phyloP scores from a whole-genome alignment of 2,329 filamentous ascomycete genomes.

The Epichloe scottii region DNA sequence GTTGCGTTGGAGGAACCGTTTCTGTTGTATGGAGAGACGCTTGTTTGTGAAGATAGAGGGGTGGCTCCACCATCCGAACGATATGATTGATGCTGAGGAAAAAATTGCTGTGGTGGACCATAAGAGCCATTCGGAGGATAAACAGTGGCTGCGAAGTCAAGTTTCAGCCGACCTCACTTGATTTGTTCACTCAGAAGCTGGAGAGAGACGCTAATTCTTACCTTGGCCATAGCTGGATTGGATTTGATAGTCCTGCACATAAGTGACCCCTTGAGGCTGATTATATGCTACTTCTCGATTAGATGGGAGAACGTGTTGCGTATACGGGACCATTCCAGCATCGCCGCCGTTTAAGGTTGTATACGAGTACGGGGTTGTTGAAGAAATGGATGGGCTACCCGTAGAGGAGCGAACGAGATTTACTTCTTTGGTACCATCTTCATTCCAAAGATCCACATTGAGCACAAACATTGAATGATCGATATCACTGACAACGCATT shows the following conservation, averaged over 20 bases:
- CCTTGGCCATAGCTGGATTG: constrained; percentile 21
- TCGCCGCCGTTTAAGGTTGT: constrained; percentile 31
- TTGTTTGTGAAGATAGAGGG: constrained; percentile 16
- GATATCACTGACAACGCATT: constrained; percentile 18
- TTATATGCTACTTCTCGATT: constrained; percentile 24
- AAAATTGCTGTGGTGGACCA: constrained; percentile 25
- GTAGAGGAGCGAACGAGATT: constrained; percentile 53
- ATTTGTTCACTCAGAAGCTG: not conserved
- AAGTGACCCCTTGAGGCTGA: constrained; percentile 17
- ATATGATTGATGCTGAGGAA: constrained; percentile 20
- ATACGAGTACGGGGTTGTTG: constrained; percentile 68
- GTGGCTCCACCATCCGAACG: constrained; percentile 15
- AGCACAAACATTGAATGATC: constrained; percentile 37
- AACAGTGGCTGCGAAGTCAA: constrained; percentile 9
- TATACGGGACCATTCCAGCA: constrained; percentile 14
- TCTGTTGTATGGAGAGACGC: constrained; percentile 14
- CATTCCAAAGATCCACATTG: constrained; percentile 56
- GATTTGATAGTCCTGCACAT: constrained; percentile 21
- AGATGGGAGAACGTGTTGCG: constrained; percentile 24
- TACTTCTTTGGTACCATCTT: constrained; percentile 51
- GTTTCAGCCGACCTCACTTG: not conserved
- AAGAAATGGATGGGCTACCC: constrained; percentile 64
- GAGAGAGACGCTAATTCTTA: constrained; percentile 6
- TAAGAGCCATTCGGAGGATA: constrained; percentile 22
- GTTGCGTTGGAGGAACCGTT: constrained; percentile 12